A percentile compares a stretch with the other conserved stretches of the same genome.
These are phyloP conservation scores for Lignosus rhinocerotis DNA, from an alignment of 1,284 basidiomycete genomes.

Conservation along the genomic window DNA sequence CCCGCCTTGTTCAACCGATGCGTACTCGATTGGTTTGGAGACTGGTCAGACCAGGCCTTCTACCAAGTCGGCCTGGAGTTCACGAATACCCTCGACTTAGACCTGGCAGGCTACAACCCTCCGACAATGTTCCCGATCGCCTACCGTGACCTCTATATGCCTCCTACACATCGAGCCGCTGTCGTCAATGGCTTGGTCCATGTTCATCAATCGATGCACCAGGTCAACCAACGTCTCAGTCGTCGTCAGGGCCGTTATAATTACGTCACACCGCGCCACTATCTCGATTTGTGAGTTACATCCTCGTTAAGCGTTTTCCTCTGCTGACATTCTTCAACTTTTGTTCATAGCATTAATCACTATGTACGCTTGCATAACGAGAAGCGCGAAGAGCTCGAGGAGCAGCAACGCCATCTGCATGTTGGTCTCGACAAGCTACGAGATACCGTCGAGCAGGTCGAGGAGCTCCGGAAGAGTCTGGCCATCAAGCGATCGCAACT, in stretches of 20 bases:
- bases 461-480: slow-evolving; percentile 93
- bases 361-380: slow-evolving; percentile 96
- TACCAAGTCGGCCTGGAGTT: slow-evolving; percentile 97
- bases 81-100: slow-evolving; percentile 89
- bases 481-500: slow-evolving; percentile 94
- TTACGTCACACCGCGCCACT: slow-evolving; percentile 97
- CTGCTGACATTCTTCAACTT: not conserved
- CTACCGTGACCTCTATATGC: slow-evolving; percentile 79
- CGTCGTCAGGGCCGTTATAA: slow-evolving; percentile 92
- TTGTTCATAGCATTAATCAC: slow-evolving; percentile 84
- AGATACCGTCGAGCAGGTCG: slow-evolving; percentile 94
- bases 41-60: slow-evolving; percentile 97
- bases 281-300: slow-evolving; percentile 92
- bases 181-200: slow-evolving; percentile 94
- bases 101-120: slow-evolving; percentile 76
- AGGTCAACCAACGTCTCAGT: slow-evolving; percentile 87
- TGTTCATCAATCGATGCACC: slow-evolving; percentile 90
- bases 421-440: slow-evolving; percentile 97
- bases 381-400: slow-evolving; percentile 98
- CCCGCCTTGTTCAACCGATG: slow-evolving; percentile 98
- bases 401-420: slow-evolving; percentile 98
- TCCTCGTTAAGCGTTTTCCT: slow-evolving; percentile 3
- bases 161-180: slow-evolving; percentile 83
- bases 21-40: slow-evolving; percentile 97
- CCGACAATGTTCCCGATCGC: slow-evolving; percentile 85